Base-by-base conservation (phyloP, 345 rosid genomes). In the Salix exigua region DNA sequence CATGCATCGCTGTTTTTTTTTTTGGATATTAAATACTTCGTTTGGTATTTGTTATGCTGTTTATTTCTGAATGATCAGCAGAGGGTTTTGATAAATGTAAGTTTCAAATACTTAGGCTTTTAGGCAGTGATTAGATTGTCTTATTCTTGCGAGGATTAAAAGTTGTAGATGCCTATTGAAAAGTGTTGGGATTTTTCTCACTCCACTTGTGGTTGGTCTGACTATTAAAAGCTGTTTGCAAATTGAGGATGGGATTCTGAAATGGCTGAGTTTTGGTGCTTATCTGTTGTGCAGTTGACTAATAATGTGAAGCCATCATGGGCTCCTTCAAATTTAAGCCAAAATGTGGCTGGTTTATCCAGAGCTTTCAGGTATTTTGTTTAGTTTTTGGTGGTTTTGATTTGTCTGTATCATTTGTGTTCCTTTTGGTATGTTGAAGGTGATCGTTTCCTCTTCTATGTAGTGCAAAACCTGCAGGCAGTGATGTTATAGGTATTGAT, bases 401-500 rank as follows among this genome's bases (percentile, higher is more conserved):
- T 51, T 55, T 66, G 30, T 71, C 12, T 18, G 17, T 23, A 0
- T 17, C 7, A 64, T 50, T 38, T 26, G 11, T 0, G 10, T 1
- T 11, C 2, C 26, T 48, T 72, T 14, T 18, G 1, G 2, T 26
- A 11, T 60, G 16, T 58, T 72, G 70, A 72, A 53, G 7, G 5
- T 53, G 30, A 4, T 26, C n/a, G 5, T 35, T 30, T 44, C 16
- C 38, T 68, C 0, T 23, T 51, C 21, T 14, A 12, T 74, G 44
- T 78, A 96, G 99, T 73, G 88, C 99, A 31, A 96, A 86, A 80
- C 92, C 99, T 38, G 89, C 87, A 10, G 98, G 96, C 4, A 90
- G 80, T 65, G 99, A 96, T 77, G 94, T 94, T 60, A 92, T 96
- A 18, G 99, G 99, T 76, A 92, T 96, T 77, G 98, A 96, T 77